A percentile compares a stretch with the other conserved stretches of the same genome.
phyloP scores from a whole-genome alignment of 768 basidiomycete species.

The Suillus spraguei region DNA sequence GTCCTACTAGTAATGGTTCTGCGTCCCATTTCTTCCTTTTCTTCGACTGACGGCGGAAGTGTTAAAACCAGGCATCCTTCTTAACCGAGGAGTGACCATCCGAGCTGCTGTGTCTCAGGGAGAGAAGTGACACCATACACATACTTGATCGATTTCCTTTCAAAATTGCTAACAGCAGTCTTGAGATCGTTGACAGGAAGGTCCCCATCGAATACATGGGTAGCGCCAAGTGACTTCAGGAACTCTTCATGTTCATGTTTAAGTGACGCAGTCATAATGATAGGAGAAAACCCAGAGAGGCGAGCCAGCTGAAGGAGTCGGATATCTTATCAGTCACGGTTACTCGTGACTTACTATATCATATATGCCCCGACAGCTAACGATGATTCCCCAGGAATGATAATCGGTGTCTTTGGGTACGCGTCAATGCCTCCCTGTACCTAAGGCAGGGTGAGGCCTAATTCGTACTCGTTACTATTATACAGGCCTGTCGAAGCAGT shows the following conservation, averaged over 20 bases:
- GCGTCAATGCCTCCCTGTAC: constrained; percentile 33
- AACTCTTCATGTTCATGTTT: constrained; percentile 31
- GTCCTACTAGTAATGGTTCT: constrained; percentile 23
- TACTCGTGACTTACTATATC: constrained; percentile 34
- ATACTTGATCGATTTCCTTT: constrained; percentile 22
- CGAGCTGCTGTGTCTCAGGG: constrained; percentile 37
- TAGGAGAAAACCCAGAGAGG: constrained; percentile 42
- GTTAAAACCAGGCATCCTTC: constrained; percentile 37
- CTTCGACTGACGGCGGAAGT: constrained; percentile 24
- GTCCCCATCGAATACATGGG: constrained; percentile 40
- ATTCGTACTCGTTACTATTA: constrained; percentile 35
- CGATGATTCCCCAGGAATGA: constrained; percentile 51
- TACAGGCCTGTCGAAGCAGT: constrained; percentile 53
- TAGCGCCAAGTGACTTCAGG: constrained; percentile 42
- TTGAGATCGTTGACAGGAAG: constrained; percentile 18
- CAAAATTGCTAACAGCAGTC: constrained; percentile 19
- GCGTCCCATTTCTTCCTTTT: constrained; percentile 24
- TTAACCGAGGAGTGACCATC: constrained; percentile 32
- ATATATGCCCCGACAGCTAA: constrained; percentile 52
- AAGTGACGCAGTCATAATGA: constrained; percentile 41
- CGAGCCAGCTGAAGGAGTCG: constrained; percentile 46
- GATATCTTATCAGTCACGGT: constrained; percentile 9
- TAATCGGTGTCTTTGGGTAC: constrained; percentile 43
- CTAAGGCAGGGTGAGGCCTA: constrained; percentile 41
- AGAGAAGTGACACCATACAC: constrained; percentile 36